Evolutionary conservation across 2,329 filamentous ascomycete species (phyloP).

Genomic region (Alternaria rosae): DNA sequence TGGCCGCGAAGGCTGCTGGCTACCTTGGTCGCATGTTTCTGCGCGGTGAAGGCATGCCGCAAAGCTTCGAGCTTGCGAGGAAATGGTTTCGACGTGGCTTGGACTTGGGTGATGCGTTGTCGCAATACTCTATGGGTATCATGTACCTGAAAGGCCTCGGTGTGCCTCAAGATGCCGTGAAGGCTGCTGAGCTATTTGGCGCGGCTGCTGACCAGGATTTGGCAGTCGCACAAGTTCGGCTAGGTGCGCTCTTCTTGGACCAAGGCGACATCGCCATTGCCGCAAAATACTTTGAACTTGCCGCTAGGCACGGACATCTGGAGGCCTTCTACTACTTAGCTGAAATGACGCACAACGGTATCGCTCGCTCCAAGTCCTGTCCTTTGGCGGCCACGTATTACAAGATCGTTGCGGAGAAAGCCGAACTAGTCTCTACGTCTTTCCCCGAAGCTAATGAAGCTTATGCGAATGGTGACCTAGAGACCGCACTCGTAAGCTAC

Average conservation of each 20-base stretch:
- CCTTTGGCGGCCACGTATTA: constrained; percentile 81
- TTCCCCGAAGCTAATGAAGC: constrained; percentile 85
- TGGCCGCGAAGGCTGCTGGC: constrained; percentile 83
- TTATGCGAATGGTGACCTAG: constrained; percentile 78
- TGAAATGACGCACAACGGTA: constrained; percentile 81
- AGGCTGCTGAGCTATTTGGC: constrained; percentile 78
- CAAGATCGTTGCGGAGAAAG: constrained; percentile 88
- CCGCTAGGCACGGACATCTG: constrained; percentile 80
- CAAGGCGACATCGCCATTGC: constrained; percentile 84
- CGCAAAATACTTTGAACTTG: constrained; percentile 86
- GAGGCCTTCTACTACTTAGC: constrained; percentile 93
- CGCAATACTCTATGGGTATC: constrained; percentile 82
- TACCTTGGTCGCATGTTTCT: constrained; percentile 90
- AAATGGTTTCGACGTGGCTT: constrained; percentile 86
- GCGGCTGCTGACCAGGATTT: constrained; percentile 83
- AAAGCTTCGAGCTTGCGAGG: constrained; percentile 77
- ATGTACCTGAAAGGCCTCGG: constrained; percentile 84
- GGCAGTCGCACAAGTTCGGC: constrained; percentile 79
- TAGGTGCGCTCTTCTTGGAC: constrained; percentile 85
- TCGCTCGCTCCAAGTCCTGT: constrained; percentile 82
- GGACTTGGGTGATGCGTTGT: constrained; percentile 77
- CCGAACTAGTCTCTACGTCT: constrained; percentile 82
- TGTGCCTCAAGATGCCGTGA: constrained; percentile 71
- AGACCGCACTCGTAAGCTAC: constrained; percentile 80
- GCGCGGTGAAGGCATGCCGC: constrained; percentile 82